These are phyloP conservation scores for Neocatenulostroma microsporum DNA, from an alignment of 2,329 filamentous ascomycete genomes.

Conservation along the genomic window DNA sequence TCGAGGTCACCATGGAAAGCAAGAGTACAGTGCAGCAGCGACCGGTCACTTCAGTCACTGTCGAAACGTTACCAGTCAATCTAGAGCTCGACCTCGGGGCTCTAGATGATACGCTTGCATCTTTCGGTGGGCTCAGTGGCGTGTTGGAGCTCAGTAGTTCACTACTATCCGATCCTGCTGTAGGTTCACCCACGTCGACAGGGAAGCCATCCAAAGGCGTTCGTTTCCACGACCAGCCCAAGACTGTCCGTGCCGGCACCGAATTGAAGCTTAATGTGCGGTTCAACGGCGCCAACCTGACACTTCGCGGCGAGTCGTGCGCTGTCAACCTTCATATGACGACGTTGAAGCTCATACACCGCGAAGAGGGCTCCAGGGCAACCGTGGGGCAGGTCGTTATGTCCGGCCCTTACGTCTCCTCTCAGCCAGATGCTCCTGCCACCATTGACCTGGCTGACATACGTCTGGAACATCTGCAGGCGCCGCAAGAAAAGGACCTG, in stretches of 20 bases:
- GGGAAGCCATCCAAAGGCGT: slow-evolving; percentile 43
- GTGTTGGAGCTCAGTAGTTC: slow-evolving; percentile 83
- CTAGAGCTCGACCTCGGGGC: slow-evolving; percentile 69
- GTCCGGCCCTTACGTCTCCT: slow-evolving; percentile 53
- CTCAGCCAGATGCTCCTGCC: slow-evolving; percentile 33
- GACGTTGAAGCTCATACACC: slow-evolving; percentile 70
- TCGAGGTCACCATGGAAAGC: slow-evolving; percentile 17
- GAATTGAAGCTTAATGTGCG: slow-evolving; percentile 63
- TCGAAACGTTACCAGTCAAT: slow-evolving; percentile 70
- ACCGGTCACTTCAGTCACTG: slow-evolving; percentile 40
- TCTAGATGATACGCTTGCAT: slow-evolving; percentile 77
- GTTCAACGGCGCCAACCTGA: slow-evolving; percentile 66
- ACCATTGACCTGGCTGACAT: slow-evolving; percentile 33
- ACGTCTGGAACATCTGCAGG: slow-evolving; percentile 62
- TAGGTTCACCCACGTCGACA: slow-evolving; percentile 23
- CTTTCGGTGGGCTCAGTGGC: slow-evolving; percentile 86
- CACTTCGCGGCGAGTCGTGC: slow-evolving; percentile 70
- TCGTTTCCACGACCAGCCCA: slow-evolving; percentile 46
- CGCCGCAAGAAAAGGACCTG: slow-evolving; percentile 71
- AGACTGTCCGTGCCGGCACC: slow-evolving; percentile 22
- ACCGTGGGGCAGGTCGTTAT: slow-evolving; percentile 69
- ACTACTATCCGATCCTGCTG: slow-evolving; percentile 57
- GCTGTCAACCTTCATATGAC: slow-evolving; percentile 67
- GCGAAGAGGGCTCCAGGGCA: slow-evolving; percentile 63
- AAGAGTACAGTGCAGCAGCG: slow-evolving; percentile 14